Evolutionary conservation across 257 asterid species (phyloP), one percentile per base, ranked within the genome.

Genomic region (Penstemon eatonii): DNA sequence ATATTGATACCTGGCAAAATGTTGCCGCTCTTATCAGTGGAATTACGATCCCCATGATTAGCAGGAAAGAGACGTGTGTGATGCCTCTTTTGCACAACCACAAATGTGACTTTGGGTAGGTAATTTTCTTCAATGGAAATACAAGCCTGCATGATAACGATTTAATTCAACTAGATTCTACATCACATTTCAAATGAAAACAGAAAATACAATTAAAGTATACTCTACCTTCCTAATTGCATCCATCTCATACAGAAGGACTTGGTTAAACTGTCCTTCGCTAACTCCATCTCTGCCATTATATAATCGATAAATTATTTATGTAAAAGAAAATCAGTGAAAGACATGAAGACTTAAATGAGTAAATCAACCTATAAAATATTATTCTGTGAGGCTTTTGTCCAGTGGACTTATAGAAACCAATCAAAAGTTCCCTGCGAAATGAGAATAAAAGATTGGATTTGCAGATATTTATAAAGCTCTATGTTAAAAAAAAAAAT

Each of bases 41-140:
- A 1, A 0, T 4, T 0, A 5, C 78, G 75, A 55, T 88, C 90
- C 1, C 65, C n/a, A 42, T 86, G 93, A 47, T 66, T 66, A 3
- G 58, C 80, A 19, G 98, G 76, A 58, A 93, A 93, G 11, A 93
- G 83, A 0, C 98, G 96, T 0, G 98, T 90, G 52, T 92, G 97
- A 55, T 92, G 98, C 52, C 98, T 84, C 87, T 92, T 92, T 69
- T 92, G 98, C 66, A 90, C 98, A 38, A 92, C 98, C 2, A 92
- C 75, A 61, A 92, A 90, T 10, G 98, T 92, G 2, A 90, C 74
- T 12, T 46, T 74, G 0, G 98, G 98, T 65, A 73, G 5, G 63
- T 90, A 93, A 9, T 9, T 4, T 10, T 49, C 79, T 62, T 93
- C 80, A 7, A 93, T 13, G 0, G 96, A 83, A 11, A 0, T 3